phyloP scores from a whole-genome alignment of 192 early-diverging fungal species.

The Diversispora eburnea region DNA sequence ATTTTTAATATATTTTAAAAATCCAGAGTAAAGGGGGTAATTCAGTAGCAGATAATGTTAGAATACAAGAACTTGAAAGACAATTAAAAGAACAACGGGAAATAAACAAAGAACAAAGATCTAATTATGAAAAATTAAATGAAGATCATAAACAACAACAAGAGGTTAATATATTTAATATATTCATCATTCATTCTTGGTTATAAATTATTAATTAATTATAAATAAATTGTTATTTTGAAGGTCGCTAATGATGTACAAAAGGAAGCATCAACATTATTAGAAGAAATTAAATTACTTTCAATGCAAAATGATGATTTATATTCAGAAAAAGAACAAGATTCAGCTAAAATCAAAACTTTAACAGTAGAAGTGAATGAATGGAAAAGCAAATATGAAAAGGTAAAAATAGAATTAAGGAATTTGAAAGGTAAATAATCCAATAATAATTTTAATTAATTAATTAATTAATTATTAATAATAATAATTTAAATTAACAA shows the following conservation, averaged over 20 bases:
- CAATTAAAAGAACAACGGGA: constrained; percentile 40
- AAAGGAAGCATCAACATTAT: constrained; percentile 62
- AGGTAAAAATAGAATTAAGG: constrained; percentile 47
- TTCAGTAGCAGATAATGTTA: constrained; percentile 30
- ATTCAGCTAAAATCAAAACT: constrained; percentile 38
- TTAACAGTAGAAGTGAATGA: constrained; percentile 36
- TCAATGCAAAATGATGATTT: constrained; percentile 59
- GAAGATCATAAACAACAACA: constrained; percentile 74
- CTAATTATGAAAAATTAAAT: constrained; percentile 57
- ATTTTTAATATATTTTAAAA: not conserved
- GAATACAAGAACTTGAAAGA: constrained; percentile 36
- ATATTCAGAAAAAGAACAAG: constrained; percentile 44
- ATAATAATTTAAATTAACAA: not conserved
- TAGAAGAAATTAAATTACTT: constrained; percentile 64
- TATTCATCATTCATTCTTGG: not conserved
- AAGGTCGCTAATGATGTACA: constrained; percentile 69
- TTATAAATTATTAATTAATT: not conserved
- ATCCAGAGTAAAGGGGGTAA: not conserved
- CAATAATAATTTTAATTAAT: not conserved
- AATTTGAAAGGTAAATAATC: constrained; percentile 47
- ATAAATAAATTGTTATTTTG: not conserved
- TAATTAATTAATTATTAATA: not conserved
- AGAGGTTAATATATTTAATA: constrained; percentile 45
- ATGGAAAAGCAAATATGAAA: constrained; percentile 51
- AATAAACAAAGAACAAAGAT: constrained; percentile 33